Conservation (phyloP, 192 early-diverging fungal genomes). For the Cladochytrium replicatum region DNA sequence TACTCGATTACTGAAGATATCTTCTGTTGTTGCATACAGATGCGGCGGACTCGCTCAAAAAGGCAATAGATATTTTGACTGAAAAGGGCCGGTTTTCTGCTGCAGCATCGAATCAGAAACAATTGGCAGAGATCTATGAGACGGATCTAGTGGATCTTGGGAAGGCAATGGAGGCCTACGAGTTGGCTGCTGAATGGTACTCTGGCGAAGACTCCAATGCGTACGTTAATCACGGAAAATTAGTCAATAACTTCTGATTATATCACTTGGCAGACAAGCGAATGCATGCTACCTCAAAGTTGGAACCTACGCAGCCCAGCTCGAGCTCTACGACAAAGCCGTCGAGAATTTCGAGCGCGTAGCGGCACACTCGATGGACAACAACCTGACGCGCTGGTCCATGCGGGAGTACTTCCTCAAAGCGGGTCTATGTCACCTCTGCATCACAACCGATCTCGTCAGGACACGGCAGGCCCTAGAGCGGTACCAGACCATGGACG, state of each 20-base stretch:
- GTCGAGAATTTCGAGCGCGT: constrained; percentile 85
- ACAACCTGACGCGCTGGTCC: constrained; percentile 89
- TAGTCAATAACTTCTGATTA: not conserved
- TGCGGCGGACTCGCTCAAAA: constrained; percentile 60
- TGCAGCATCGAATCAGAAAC: constrained; percentile 90
- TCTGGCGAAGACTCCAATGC: constrained; percentile 81
- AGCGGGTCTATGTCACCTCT: constrained; percentile 84
- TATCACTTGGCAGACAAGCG: constrained; percentile 47
- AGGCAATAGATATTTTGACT: constrained; percentile 73
- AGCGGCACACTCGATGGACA: constrained; percentile 72
- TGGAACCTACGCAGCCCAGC: constrained; percentile 76
- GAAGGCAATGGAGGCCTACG: constrained; percentile 77
- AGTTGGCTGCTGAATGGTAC: constrained; percentile 89
- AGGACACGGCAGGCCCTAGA: constrained; percentile 65
- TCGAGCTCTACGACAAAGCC: constrained; percentile 82
- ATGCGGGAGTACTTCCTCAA: constrained; percentile 96
- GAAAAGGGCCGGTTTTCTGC: constrained; percentile 76
- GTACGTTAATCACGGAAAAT: constrained; percentile 33
- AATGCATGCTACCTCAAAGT: constrained; percentile 89
- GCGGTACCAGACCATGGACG: constrained; percentile 80
- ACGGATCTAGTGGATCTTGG: constrained; percentile 67
- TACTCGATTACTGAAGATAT: not conserved
- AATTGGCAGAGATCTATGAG: constrained; percentile 88
- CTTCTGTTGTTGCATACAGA: constrained; percentile 29
- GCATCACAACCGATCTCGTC: constrained; percentile 66